phyloP scores from a whole-genome alignment of 768 basidiomycete genomes.

The Trichaptum fuscoviolaceum region DNA sequence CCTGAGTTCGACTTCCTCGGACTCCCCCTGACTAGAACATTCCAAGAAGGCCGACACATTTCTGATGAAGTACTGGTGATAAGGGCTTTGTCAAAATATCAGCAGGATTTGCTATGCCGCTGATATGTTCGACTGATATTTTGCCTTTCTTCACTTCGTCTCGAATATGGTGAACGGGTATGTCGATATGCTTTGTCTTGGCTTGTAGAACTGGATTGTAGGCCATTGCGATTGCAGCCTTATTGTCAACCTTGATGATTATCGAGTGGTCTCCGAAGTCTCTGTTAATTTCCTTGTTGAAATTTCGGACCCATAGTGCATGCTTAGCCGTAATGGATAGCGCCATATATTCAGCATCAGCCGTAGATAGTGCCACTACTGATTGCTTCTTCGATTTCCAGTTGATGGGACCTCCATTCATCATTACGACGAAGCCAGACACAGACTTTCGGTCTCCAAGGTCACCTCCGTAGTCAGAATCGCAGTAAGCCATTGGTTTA shows the following conservation, averaged over 20 bases:
- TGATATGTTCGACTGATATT: conserved; percentile 16
- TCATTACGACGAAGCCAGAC: conserved; percentile 21
- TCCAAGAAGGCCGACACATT: not conserved
- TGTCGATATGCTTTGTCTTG: conserved; percentile 34
- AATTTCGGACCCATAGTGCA: conserved; percentile 16
- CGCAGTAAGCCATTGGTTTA: conserved; percentile 16
- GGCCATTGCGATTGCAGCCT: conserved; percentile 25
- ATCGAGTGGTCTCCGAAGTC: not conserved
- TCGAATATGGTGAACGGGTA: conserved; percentile 30
- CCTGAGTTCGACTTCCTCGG: not conserved
- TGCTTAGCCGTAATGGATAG: conserved; percentile 22
- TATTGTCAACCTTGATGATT: conserved; percentile 19
- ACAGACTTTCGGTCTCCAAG: conserved; percentile 21
- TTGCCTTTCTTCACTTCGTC: conserved; percentile 18
- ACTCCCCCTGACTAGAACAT: not conserved
- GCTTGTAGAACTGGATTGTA: conserved; percentile 25
- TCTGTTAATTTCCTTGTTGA: conserved; percentile 10
- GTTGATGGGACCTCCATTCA: conserved; percentile 26
- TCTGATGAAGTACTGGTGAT: not conserved
- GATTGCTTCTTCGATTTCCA: conserved; percentile 32
- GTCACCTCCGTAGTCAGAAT: conserved; percentile 21
- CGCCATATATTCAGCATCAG: conserved; percentile 38
- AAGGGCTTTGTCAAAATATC: conserved; percentile 18
- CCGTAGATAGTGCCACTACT: conserved; percentile 29
- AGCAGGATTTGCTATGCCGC: conserved; percentile 18